A percentile compares a stretch with the other conserved stretches of the same genome.
Evolutionary conservation across 495 filamentous ascomycete species (phyloP).

Genomic region (Neurospora sp.): DNA sequence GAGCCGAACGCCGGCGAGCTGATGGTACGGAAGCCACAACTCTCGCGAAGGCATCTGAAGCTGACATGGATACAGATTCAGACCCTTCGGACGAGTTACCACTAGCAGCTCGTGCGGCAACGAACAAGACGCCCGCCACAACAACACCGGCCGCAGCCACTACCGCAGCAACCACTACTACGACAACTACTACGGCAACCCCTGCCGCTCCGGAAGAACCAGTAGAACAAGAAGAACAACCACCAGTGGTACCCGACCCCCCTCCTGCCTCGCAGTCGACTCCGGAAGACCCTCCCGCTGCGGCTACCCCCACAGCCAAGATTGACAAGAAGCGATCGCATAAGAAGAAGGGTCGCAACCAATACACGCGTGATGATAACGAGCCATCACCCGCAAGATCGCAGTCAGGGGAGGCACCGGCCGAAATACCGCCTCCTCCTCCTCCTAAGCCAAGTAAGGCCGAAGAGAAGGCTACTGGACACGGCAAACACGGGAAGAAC

Average conservation of each 20-base stretch:
- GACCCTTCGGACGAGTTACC: constrained; percentile 51
- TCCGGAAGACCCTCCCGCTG: constrained; percentile 44
- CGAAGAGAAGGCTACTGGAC: constrained; percentile 11
- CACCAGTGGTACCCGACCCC: constrained; percentile 9
- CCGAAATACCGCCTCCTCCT: not conserved
- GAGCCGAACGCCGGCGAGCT: constrained; percentile 59
- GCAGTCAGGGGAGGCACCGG: constrained; percentile 47
- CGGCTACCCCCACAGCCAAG: constrained; percentile 14
- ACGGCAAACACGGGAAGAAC: constrained; percentile 22
- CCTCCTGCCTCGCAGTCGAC: constrained; percentile 28
- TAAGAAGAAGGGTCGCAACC: constrained; percentile 76
- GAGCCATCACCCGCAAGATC: constrained; percentile 58
- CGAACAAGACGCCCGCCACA: constrained; percentile 18
- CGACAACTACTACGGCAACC: constrained; percentile 3
- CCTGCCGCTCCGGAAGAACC: constrained; percentile 11
- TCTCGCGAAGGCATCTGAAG: constrained; percentile 16
- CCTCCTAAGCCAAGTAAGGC: constrained; percentile 11
- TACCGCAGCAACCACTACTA: constrained; percentile 9
- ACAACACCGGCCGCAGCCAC: constrained; percentile 9
- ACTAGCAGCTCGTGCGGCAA: constrained; percentile 31
- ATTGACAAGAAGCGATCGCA: constrained; percentile 36
- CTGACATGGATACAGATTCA: constrained; percentile 39
- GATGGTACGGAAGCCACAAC: constrained; percentile 51
- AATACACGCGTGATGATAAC: constrained; percentile 71
- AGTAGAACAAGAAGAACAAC: constrained; percentile 21